Evolutionary conservation across 2,329 filamentous ascomycete species (phyloP), one percentile per base, ranked within the genome.

Genomic region (Sclerotinia minor): DNA sequence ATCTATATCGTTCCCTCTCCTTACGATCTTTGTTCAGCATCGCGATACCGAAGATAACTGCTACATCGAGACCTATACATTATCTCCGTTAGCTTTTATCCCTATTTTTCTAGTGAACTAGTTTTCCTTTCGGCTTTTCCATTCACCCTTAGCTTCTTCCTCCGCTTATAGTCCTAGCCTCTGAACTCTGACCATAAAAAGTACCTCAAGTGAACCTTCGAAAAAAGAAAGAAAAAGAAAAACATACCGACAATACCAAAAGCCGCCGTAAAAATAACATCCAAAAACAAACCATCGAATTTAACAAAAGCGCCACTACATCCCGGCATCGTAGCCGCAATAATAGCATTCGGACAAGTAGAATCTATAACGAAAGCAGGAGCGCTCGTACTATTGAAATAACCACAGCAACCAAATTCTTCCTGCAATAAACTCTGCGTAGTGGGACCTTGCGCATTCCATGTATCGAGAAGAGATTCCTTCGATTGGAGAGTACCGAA

Each of bases 11-110:
- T 79, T 91, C 88, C 75, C 87, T 86, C 81, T 95, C 92, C 79
- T 90, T 91, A 76, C 91, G 87, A 74, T 92, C 89, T 83, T 93
- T 94, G 74, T 92, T 82, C 55, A 95, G 82, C 79, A 92, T 92
- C 41, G 89, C 88, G 17, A 89, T 87, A 72, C 87, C 85, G 67
- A 94, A 81, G 72, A 94, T 80, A 60, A 94, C 81, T 64, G 54
- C 58, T 6, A 58, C 67, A 38, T 70, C 67, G 24, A 69, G 26
- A 47, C 83, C 84, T 85, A 47, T 49, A 21, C 17, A 54, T 21
- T 11, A 21, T 41, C 17, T 41, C 17, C 17, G 9, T 54, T 54
- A 54, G 52, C 26, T 49, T 54, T 38, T 15, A 21, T 50, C 8
- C 26, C 9, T 17, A 29, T 17, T 6, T 32, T 29, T 5, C 21